Percentiles rank a stretch among this genome's conserved stretches.
Conservation (phyloP, 768 basidiomycete species). For the Termitomyces sp. region DNA sequence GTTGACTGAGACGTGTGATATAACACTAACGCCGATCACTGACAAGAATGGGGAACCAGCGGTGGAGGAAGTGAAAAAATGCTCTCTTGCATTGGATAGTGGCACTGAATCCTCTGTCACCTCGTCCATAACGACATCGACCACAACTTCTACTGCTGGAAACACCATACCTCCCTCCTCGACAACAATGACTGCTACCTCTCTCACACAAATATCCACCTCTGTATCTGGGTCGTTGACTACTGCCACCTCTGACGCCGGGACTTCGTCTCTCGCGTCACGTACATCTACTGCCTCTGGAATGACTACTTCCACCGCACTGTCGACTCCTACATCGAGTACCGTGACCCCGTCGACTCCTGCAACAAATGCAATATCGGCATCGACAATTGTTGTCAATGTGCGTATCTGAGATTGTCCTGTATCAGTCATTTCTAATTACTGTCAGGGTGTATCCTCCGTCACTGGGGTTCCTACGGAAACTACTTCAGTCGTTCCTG, state of each 20-base stretch:
- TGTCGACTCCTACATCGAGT: neutral
- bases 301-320: neutral
- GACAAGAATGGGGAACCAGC: constrained; percentile 45
- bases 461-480: constrained; percentile 10
- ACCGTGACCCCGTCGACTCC: neutral
- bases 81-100: constrained; percentile 35
- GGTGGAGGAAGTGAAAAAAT: constrained; percentile 50
- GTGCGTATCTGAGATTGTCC: constrained; percentile 4
- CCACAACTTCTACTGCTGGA: constrained; percentile 17
- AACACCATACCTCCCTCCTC: constrained; percentile 5
- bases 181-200: constrained; percentile 12
- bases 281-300: constrained; percentile 3
- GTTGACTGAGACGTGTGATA: constrained; percentile 55
- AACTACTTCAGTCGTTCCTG: constrained; percentile 16
- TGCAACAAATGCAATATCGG: neutral
- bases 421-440: neutral
- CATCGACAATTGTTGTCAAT: constrained; percentile 10
- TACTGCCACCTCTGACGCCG: neutral
- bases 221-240: neutral
- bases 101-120: constrained; percentile 9
- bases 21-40: constrained; percentile 53
- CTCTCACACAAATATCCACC: neutral
- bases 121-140: constrained; percentile 17
- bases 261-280: constrained; percentile 12
- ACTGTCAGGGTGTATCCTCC: constrained; percentile 15